Base-by-base conservation (phyloP, 2,329 filamentous ascomycete species). In the Pseudocercospora pini-densiflorae region DNA sequence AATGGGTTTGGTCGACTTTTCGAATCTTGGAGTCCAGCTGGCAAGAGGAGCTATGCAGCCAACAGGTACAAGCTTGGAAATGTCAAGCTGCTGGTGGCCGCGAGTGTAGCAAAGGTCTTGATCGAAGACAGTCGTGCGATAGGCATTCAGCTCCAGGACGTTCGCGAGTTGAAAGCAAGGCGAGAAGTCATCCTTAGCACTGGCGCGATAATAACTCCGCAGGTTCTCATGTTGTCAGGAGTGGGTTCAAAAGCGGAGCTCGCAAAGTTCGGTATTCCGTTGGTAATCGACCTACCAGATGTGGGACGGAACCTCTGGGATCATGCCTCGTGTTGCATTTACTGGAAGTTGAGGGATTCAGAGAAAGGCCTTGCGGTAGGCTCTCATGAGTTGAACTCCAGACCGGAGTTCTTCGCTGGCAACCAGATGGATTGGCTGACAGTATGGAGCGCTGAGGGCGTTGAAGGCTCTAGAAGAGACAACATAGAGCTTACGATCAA, bases 281-380 rank as follows among this genome's bases (percentile, higher is more conserved):
- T 87, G n/a, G 82, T 87, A 60, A 81, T 82, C 69, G 84, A 89
- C 72, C 81, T 88, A 43, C 84, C 86, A 10, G 87, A 85, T 58
- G 86, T 89, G 10, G 87, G 87, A 64, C 84, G 87, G 77, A 89
- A 89, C 76, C 80, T 89, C 31, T 80, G 86, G 70, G 87, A 89
- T 73, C 87, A 89, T 74, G 62, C 72, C 16, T 65, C 68, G 19
- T 77, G 70, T 33, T 70, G 74, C 31, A 70, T 67, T 47, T 65
- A 70, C 16, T 78, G 65, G n/a, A 68, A 69, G 65, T 29, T 57
- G n/a, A 12, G 27, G 9, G 27, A 71, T 79, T 49, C 74, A 73
- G 57, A 65, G 70, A 23, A 71, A 73, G 53, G 59, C 23, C 58
- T 59, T 6, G 64, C 59, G 12, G 5, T 66, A 5, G 64, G 64